Conservation (phyloP, 345 rosid species). For the Pistacia atlantica region DNA sequence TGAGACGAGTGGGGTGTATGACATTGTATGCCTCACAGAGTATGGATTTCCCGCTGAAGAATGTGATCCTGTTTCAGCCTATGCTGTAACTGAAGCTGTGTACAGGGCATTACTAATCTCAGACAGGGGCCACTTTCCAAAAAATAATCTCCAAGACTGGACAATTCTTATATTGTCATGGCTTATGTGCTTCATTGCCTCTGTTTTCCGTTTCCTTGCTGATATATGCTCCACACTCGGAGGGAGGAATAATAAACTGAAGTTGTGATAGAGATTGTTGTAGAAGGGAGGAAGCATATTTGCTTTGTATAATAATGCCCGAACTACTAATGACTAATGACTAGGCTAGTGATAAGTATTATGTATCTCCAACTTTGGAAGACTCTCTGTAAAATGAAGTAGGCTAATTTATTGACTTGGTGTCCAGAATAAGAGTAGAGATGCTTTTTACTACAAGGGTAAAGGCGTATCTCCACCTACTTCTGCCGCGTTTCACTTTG, state of each 20-base stretch:
- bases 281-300: not conserved
- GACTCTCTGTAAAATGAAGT: not conserved
- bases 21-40: slow-evolving; percentile 57
- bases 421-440: not conserved
- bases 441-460: not conserved
- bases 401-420: not conserved
- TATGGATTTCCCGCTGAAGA: slow-evolving; percentile 58
- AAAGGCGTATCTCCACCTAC: no score
- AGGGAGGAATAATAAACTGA: slow-evolving; percentile 13
- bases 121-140: slow-evolving; percentile 48
- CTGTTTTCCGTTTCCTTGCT: slow-evolving; percentile 42
- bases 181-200: slow-evolving; percentile 39
- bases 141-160: slow-evolving; percentile 42
- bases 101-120: slow-evolving; percentile 59
- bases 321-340: no score
- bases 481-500: no score
- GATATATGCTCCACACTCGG: slow-evolving; percentile 49
- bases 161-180: slow-evolving; percentile 29
- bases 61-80: slow-evolving; percentile 53
- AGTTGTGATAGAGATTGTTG: slow-evolving; percentile 4
- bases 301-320: not conserved
- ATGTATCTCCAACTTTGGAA: not conserved
- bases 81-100: slow-evolving; percentile 42
- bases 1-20: slow-evolving; percentile 46
- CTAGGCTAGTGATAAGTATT: not conserved